Percentiles rank a stretch among this genome's conserved stretches.
phyloP scores from a whole-genome alignment of 2,329 filamentous ascomycete genomes.

The Aurifilum marmelostoma region DNA sequence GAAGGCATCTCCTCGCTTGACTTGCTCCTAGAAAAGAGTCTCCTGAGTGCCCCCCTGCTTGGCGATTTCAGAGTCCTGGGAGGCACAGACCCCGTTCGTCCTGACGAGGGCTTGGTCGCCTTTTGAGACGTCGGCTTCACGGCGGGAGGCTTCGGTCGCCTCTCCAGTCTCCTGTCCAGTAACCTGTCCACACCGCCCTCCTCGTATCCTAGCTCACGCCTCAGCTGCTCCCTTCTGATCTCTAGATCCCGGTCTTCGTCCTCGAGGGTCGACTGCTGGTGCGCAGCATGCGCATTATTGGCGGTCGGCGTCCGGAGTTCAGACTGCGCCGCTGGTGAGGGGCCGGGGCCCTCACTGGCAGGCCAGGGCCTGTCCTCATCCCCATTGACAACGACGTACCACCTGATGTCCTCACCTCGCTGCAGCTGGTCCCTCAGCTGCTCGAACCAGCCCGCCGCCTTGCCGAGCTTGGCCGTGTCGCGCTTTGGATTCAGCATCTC shows the following conservation, averaged over 20 bases:
- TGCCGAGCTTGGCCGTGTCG: slow-evolving; percentile 37
- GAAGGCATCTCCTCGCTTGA: not conserved
- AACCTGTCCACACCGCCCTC: slow-evolving; percentile 18
- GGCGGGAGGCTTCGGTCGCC: slow-evolving; percentile 8
- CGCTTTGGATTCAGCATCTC: slow-evolving; percentile 40
- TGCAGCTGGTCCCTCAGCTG: slow-evolving; percentile 61
- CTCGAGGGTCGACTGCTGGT: slow-evolving; percentile 35
- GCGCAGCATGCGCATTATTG: slow-evolving; percentile 35
- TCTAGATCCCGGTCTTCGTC: slow-evolving; percentile 31
- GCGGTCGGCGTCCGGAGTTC: slow-evolving; percentile 29
- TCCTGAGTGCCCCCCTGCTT: slow-evolving; percentile 33
- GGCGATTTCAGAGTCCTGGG: slow-evolving; percentile 44
- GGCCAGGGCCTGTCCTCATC: slow-evolving; percentile 59
- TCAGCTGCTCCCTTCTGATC: slow-evolving; percentile 30
- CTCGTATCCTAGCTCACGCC: slow-evolving; percentile 23
- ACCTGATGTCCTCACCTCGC: slow-evolving; percentile 58
- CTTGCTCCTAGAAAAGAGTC: slow-evolving; percentile 38
- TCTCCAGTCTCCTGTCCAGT: slow-evolving; percentile 18
- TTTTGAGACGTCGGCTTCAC: slow-evolving; percentile 8
- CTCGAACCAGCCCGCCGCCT: slow-evolving; percentile 55
- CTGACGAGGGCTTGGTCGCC: slow-evolving; percentile 1
- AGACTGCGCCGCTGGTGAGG: not conserved
- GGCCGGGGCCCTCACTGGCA: slow-evolving; percentile 30
- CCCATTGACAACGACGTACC: slow-evolving; percentile 66
- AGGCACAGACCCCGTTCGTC: slow-evolving; percentile 27